These are phyloP conservation scores for Claviceps citrina DNA, from an alignment of 2,329 filamentous ascomycete genomes.

Conservation along the genomic window DNA sequence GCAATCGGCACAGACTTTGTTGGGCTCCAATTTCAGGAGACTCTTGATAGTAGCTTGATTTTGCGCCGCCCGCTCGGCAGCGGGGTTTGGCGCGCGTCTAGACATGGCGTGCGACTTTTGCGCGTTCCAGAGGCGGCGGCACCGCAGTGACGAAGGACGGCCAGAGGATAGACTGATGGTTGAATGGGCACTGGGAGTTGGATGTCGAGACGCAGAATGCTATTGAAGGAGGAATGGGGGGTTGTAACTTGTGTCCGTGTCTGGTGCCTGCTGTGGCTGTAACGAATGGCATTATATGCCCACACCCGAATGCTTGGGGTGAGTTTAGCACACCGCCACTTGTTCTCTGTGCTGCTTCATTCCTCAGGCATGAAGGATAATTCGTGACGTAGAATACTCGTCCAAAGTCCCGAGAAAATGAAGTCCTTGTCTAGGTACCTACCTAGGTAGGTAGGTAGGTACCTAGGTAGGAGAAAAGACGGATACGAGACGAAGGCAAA, in stretches of 20 bases:
- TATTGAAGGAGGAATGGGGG: background rate
- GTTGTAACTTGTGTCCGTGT: no score
- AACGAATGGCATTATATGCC: no score
- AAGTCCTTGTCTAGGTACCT: no score
- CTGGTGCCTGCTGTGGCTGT: no score
- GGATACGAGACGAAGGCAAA: no score
- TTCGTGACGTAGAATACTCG: no score
- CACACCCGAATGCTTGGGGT: no score
- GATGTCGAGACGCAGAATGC: background rate
- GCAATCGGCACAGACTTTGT: conserved; percentile 96
- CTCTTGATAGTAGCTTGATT: conserved; percentile 91
- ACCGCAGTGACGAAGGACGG: conserved; percentile 7
- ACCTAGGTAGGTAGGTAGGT: background rate
- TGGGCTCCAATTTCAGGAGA: conserved; percentile 82
- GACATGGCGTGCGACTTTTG: conserved; percentile 43
- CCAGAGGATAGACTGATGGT: background rate
- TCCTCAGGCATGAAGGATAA: no score
- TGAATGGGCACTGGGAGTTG: background rate
- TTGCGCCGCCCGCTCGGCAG: conserved; percentile 75
- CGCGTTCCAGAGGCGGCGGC: background rate
- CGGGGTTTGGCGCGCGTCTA: conserved; percentile 59
- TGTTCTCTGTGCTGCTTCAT: no score
- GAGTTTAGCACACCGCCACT: no score
- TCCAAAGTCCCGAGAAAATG: no score
- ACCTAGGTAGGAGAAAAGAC: no score